Base-by-base conservation (phyloP, 345 rosid species). In the Pistacia vera region DNA sequence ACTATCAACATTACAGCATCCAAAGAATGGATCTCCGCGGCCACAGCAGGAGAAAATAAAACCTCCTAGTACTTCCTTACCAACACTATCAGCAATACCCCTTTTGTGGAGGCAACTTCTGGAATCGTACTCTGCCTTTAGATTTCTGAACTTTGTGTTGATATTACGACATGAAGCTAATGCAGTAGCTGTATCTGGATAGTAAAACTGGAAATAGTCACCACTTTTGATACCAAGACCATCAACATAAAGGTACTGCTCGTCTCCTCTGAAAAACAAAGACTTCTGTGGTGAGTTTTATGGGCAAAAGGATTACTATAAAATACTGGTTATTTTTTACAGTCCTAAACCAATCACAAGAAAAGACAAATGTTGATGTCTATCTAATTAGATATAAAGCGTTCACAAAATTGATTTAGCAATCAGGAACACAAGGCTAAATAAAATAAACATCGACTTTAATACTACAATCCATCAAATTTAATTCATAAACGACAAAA, bases 131-230 rank as follows among this genome's bases (percentile, higher is more conserved):
- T 74, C 85, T 69, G 61, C 85, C 70, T 83, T 90, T 78, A 80
- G 84, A 48, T 81, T 82, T 77, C 73, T 81, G 60, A 95, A 76
- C 54, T 79, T 64, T 16, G 61, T 55, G 12, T 89, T 69, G 9
- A 86, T 85, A 30, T 72, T 68, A 5, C 52, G 73, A 38, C 85
- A 78, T 18, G 97, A 84, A 59, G 83, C 17, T 20, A 78, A 69
- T 3, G 91, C 99, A 44, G 76, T 30, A 3, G 57, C 38, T 8
- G 79, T 79, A 82, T 90, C 87, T 30, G 93, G 68, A 67, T 59
- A 38, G 84, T 87, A 91, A 77, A 93, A 83, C 74, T 84, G 91
- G 85, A 93, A 95, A 67, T 22, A 75, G 83, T 95, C 98, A 1
- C 91, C 92, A 8, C 86, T 86, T 84, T 70, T 86, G 28, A 95